These are phyloP conservation scores for Cytospora mali DNA, from an alignment of 2,329 filamentous ascomycete genomes.

Conservation along the genomic window DNA sequence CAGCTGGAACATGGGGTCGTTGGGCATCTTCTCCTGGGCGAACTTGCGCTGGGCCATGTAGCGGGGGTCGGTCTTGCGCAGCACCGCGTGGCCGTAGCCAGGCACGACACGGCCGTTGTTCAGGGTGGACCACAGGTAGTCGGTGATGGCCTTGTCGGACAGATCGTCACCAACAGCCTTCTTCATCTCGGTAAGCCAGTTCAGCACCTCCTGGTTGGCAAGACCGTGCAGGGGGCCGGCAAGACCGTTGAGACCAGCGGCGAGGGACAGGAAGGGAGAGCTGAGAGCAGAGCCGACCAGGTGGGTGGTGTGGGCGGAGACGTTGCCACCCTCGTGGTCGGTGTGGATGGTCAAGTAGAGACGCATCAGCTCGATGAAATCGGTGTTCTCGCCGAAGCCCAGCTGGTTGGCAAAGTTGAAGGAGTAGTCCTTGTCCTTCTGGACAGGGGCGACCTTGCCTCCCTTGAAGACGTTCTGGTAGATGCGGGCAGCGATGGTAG, in stretches of 20 bases:
- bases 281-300: slow-evolving; percentile 94
- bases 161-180: slow-evolving; percentile 89
- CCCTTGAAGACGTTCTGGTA: slow-evolving; percentile 99
- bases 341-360: slow-evolving; percentile 99
- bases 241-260: slow-evolving; percentile 96
- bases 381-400: slow-evolving; percentile 89
- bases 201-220: slow-evolving; percentile 98
- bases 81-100: slow-evolving; percentile 97
- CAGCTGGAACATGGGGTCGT: slow-evolving; percentile 99
- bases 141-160: slow-evolving; percentile 93
- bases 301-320: slow-evolving; percentile 97
- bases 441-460: slow-evolving; percentile 91
- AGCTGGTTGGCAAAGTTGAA: slow-evolving; percentile 99
- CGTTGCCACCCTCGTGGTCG: slow-evolving; percentile 99
- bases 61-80: slow-evolving; percentile 99
- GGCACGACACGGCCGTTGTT: slow-evolving; percentile 95
- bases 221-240: slow-evolving; percentile 98
- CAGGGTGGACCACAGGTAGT: slow-evolving; percentile 98
- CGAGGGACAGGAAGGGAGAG: slow-evolving; percentile 95
- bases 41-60: slow-evolving; percentile 99
- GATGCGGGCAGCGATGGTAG: slow-evolving; percentile 96
- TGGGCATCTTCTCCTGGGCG: slow-evolving; percentile 86
- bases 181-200: slow-evolving; percentile 99
- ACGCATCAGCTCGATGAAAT: slow-evolving; percentile 98
- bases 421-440: slow-evolving; percentile 99